Conservation (phyloP, 192 early-diverging fungal genomes). For the Coemansia sp. region DNA sequence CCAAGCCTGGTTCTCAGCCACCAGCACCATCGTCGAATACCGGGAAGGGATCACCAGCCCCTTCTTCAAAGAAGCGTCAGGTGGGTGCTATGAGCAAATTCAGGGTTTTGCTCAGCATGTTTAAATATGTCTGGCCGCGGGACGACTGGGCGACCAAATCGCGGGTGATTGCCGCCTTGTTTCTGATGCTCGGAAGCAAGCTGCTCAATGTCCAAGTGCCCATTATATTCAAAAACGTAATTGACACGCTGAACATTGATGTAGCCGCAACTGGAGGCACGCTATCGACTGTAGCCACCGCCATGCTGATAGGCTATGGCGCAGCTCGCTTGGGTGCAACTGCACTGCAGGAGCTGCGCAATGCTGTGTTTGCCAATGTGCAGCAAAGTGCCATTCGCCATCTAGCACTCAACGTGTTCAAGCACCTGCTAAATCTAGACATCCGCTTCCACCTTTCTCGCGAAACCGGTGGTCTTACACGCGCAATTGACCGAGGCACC, state of each 20-base stretch:
- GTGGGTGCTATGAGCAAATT: constrained; percentile 45
- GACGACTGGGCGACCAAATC: constrained; percentile 77
- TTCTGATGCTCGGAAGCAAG: constrained; percentile 80
- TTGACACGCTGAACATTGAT: constrained; percentile 80
- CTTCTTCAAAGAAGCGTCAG: constrained; percentile 6
- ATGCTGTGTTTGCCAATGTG: constrained; percentile 90
- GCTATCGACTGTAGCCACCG: constrained; percentile 77
- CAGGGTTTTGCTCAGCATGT: constrained; percentile 70
- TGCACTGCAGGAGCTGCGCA: constrained; percentile 84
- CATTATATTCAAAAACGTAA: constrained; percentile 88
- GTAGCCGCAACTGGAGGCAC: constrained; percentile 59
- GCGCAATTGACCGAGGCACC: constrained; percentile 94
- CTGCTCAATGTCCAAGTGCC: constrained; percentile 92
- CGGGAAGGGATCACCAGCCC: background rate
- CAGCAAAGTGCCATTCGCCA: constrained; percentile 90
- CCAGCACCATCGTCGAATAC: background rate
- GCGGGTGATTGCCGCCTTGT: constrained; percentile 81
- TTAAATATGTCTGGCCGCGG: constrained; percentile 89
- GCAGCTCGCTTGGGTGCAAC: constrained; percentile 80
- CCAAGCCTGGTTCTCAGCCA: background rate
- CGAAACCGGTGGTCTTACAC: constrained; percentile 94
- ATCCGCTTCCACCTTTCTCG: constrained; percentile 87
- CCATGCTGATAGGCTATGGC: constrained; percentile 94
- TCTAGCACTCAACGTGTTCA: constrained; percentile 84
- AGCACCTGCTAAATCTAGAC: constrained; percentile 85